Evolutionary conservation across 176 grass and related monocot genomes (phyloP), one percentile per base, ranked within the genome.

Genomic region (Musa acuminata): DNA sequence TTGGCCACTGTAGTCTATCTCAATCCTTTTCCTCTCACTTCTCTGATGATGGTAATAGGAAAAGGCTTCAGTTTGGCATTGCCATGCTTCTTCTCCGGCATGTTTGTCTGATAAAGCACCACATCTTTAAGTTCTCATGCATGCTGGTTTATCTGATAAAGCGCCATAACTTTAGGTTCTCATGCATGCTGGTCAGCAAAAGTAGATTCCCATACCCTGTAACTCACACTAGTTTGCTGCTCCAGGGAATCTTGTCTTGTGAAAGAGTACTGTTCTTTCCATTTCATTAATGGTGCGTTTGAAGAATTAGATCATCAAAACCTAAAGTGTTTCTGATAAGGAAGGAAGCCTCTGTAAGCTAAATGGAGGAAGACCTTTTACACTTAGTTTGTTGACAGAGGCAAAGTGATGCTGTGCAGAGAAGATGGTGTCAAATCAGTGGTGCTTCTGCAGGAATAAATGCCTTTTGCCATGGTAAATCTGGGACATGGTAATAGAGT

Each of bases 171-270:
- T 65, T 65, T 60, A 60, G 57, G 57, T 60, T 60, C 64, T 67
- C 25, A 67, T 67, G 64, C 64, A 67, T 67, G 64, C 35, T 23
- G 25, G 25, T 67, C 64, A 67, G 64, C n/a, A 67, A 65, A 67
- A 67, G 64, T 35, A 67, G 64, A 67, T 67, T 67, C 64, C 14
- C 35, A 43, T 26, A 43, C 64, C 64, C 64, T 43, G 25, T 67
- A 35, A 17, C 35, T 29, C 64, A 11, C 64, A 67, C 27, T 43
- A 29, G 13, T 67, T 67, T 35, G 10, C 64, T 35, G 64, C 64
- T 35, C 24, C 64, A 67, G 13, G 64, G 64, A 67, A 67, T 67
- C 64, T 43, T 43, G 35, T 35, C 11, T 67, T 1, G 4, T 60
- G 17, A n/a, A 60, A 60, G 57, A 60, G 14, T 60, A 60, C 57